These are phyloP conservation scores for Evernia prunastri DNA, from an alignment of 495 filamentous ascomycete species.

Conservation along the genomic window DNA sequence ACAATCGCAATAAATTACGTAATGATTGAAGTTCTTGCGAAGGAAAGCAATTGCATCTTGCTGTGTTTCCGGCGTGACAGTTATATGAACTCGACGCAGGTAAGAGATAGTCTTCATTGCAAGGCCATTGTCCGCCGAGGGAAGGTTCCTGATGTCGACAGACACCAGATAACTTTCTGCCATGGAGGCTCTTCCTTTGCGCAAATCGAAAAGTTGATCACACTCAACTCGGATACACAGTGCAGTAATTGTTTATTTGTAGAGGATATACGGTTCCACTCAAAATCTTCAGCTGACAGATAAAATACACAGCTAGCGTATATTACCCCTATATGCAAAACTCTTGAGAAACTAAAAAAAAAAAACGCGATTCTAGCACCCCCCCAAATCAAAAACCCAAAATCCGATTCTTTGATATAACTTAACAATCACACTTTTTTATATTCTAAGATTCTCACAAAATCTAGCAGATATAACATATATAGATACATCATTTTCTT, in stretches of 20 bases:
- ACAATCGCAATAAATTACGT: slow-evolving; percentile 70
- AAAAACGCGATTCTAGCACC: no score
- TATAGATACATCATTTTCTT: no score
- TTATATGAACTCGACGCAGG: slow-evolving; percentile 69
- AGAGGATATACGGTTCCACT: not conserved
- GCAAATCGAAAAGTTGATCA: not conserved
- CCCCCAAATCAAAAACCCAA: no score
- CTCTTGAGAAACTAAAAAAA: no score
- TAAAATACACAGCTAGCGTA: slow-evolving; percentile 11
- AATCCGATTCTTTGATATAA: no score
- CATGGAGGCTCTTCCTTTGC: slow-evolving; percentile 29
- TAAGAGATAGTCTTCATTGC: slow-evolving; percentile 65
- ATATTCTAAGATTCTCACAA: no score
- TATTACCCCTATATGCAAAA: no score
- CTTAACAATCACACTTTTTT: no score
- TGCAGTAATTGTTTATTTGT: not conserved
- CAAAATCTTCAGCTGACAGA: no score
- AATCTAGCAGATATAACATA: no score
- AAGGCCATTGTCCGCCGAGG: slow-evolving; percentile 45
- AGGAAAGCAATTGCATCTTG: slow-evolving; percentile 62
- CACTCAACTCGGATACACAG: not conserved
- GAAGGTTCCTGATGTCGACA: slow-evolving; percentile 36
- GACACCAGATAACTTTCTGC: slow-evolving; percentile 45
- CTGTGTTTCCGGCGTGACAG: slow-evolving; percentile 49
- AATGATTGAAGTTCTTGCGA: slow-evolving; percentile 55